A percentile compares a stretch with the other conserved stretches of the same genome.
phyloP scores from a whole-genome alignment of 495 filamentous ascomycete species.

The Rusavskia elegans region DNA sequence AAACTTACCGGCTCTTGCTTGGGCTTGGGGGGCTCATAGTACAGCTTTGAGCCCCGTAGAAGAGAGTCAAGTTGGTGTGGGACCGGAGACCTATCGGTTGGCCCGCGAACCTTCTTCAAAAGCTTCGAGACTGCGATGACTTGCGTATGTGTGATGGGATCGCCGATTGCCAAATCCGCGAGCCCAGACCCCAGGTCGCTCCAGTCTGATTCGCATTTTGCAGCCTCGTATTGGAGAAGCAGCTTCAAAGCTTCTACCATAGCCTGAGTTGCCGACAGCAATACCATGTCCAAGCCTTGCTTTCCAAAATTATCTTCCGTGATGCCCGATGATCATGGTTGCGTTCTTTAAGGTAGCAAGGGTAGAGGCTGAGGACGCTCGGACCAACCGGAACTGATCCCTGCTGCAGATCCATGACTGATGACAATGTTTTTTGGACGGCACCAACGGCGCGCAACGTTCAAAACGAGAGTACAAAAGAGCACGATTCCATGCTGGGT shows the following conservation, averaged over 20 bases:
- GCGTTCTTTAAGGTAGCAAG: too few relatives aligned
- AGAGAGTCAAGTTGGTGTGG: conserved; percentile 41
- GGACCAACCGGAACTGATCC: not conserved
- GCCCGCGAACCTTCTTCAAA: conserved; percentile 9
- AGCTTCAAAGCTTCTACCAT: conserved; percentile 46
- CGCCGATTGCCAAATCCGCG: conserved; percentile 33
- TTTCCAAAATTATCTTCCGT: not conserved
- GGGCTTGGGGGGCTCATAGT: conserved; percentile 57
- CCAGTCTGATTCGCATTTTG: not conserved
- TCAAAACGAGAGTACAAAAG: too few relatives aligned
- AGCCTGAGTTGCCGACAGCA: conserved; percentile 53
- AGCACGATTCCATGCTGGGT: not conserved
- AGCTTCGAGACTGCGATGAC: conserved; percentile 48
- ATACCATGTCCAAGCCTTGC: conserved; percentile 41
- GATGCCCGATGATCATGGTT: too few relatives aligned
- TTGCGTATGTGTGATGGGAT: conserved; percentile 66
- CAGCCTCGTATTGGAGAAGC: not conserved
- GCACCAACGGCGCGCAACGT: too few relatives aligned
- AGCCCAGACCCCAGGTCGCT: conserved; percentile 23
- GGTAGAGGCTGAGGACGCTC: not conserved
- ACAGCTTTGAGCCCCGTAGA: conserved; percentile 55
- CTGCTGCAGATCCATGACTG: too few relatives aligned
- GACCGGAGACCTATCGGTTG: not conserved
- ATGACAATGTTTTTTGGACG: too few relatives aligned
- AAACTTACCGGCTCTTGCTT: conserved; percentile 61